These are phyloP conservation scores for Macrophomina pseudophaseolina DNA, from an alignment of 2,329 filamentous ascomycete genomes.

Conservation along the genomic window DNA sequence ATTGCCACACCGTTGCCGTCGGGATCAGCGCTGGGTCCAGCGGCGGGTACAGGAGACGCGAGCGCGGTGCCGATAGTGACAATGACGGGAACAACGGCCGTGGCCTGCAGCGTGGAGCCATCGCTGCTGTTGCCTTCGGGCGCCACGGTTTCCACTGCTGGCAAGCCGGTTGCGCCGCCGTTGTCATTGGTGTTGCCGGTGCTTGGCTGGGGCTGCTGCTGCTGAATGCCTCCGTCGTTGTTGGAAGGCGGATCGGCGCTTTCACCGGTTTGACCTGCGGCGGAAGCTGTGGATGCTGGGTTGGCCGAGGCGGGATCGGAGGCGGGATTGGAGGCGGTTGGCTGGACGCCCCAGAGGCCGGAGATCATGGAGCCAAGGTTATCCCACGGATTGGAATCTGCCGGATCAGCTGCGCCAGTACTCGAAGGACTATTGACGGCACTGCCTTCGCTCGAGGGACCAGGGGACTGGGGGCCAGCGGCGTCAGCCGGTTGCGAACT, in stretches of 20 bases:
- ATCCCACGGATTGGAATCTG: neutral
- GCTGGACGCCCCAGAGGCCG: neutral
- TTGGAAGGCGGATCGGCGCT: neutral
- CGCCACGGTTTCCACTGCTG: neutral
- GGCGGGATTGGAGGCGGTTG: neutral
- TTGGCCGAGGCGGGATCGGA: neutral
- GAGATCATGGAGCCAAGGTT: slow-evolving; percentile 1
- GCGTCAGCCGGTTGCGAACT: neutral
- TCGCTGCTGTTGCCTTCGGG: neutral
- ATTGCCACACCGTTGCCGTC: neutral
- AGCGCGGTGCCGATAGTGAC: neutral
- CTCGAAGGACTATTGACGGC: neutral
- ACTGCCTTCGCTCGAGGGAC: neutral
- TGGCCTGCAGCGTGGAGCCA: neutral
- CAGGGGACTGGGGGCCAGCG: too few relatives aligned
- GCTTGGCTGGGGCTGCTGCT: neutral
- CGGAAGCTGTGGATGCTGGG: neutral
- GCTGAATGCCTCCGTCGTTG: neutral
- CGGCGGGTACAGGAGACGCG: neutral
- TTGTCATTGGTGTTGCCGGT: neutral
- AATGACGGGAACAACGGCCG: neutral
- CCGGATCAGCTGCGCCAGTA: neutral
- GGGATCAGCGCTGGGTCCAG: neutral
- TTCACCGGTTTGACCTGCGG: neutral
- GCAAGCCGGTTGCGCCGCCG: neutral